Evolutionary conservation across 371 early-diverging fungal genomes (phyloP).

Genomic region (Apophysomyces elegans): DNA sequence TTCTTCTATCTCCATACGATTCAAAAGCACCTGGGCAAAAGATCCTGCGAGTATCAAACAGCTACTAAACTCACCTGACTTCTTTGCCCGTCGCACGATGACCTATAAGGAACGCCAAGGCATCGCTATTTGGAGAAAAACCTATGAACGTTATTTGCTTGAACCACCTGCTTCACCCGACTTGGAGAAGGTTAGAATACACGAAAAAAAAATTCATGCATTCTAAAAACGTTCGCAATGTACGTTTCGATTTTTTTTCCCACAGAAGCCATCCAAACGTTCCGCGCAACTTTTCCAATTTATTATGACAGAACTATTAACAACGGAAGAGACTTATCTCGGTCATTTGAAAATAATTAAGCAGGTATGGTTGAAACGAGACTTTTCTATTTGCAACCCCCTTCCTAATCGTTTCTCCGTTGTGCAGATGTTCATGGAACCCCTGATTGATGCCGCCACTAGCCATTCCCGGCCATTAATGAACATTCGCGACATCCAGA

Average conservation of each 20-base stretch:
- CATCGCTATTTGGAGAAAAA: slow-evolving; percentile 20
- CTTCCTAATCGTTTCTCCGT: slow-evolving; percentile 9
- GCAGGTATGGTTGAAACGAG: slow-evolving; percentile 32
- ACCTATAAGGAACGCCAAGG: slow-evolving; percentile 26
- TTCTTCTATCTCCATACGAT: not conserved
- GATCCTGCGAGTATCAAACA: slow-evolving; percentile 11
- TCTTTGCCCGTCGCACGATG: slow-evolving; percentile 8
- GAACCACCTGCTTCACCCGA: slow-evolving; percentile 11
- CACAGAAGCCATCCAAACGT: slow-evolving; percentile 21
- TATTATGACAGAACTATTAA: slow-evolving; percentile 45
- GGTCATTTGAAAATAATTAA: slow-evolving; percentile 47
- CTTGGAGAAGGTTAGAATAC: slow-evolving; percentile 10
- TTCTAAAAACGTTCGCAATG: not conserved
- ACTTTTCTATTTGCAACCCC: not conserved
- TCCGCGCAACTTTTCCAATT: slow-evolving; percentile 43
- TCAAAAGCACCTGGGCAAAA: not conserved
- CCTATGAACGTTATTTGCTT: slow-evolving; percentile 18
- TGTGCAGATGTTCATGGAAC: slow-evolving; percentile 54
- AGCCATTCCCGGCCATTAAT: slow-evolving; percentile 38
- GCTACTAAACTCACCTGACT: slow-evolving; percentile 10
- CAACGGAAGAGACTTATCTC: slow-evolving; percentile 54
- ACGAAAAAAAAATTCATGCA: slow-evolving; percentile 10
- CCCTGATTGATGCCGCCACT: slow-evolving; percentile 43
- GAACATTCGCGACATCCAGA: slow-evolving; percentile 39
- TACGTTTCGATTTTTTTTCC: slow-evolving; percentile 3